phyloP scores from a whole-genome alignment of 805 yeast species.

The Clavispora asparagi region DNA sequence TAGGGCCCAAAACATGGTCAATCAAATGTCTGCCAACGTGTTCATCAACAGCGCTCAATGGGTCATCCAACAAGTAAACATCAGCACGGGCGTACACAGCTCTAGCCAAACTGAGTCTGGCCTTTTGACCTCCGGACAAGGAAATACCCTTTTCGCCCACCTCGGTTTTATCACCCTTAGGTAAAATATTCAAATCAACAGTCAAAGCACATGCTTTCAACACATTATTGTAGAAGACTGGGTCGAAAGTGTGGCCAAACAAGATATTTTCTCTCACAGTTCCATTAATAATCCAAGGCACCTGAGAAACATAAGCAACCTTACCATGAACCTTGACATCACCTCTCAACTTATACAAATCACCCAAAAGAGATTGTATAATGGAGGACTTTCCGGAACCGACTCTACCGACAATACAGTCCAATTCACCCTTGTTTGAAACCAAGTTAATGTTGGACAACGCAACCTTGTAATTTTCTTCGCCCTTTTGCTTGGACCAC shows the following conservation, averaged over 20 bases:
- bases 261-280: conserved; percentile 85
- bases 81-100: conserved; percentile 96
- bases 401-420: conserved; percentile 84
- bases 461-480: conserved; percentile 55
- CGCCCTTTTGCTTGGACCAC: conserved; percentile 68
- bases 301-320: conserved; percentile 86
- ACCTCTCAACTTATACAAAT: conserved; percentile 72
- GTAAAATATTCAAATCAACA: conserved; percentile 71
- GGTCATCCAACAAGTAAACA: conserved; percentile 84
- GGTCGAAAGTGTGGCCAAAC: conserved; percentile 83
- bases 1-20: conserved; percentile 74
- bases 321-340: conserved; percentile 66
- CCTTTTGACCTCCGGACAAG: conserved; percentile 96
- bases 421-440: conserved; percentile 70
- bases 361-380: conserved; percentile 76
- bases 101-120: conserved; percentile 88
- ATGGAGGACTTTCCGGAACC: conserved; percentile 89
- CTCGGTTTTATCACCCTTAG: conserved; percentile 86
- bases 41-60: conserved; percentile 94
- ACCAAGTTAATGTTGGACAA: conserved; percentile 55
- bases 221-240: conserved; percentile 74
- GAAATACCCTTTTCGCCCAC: conserved; percentile 98
- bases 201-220: conserved; percentile 83
- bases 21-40: conserved; percentile 89
- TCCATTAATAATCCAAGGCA: conserved; percentile 97